Conservation (phyloP, 1,139 yeast species). For the Yamadazyma dushanensis region DNA sequence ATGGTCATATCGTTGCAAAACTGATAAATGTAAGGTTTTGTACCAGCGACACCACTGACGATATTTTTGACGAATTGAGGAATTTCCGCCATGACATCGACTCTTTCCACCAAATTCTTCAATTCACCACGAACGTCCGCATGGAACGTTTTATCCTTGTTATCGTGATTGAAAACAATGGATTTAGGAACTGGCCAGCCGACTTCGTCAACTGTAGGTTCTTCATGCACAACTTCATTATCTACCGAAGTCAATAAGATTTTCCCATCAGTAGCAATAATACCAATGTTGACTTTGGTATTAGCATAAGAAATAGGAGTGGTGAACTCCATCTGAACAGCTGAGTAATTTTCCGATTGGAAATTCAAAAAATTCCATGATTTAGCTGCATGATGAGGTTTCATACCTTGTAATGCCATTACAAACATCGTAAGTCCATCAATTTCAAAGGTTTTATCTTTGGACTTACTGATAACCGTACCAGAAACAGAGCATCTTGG, state of each 20-base stretch:
- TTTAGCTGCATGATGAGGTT: conserved; percentile 98
- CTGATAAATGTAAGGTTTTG: conserved; percentile 94
- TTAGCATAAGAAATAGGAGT: conserved; percentile 89
- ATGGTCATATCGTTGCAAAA: conserved; percentile 60
- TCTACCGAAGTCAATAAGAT: conserved; percentile 66
- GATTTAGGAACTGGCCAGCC: conserved; percentile 90
- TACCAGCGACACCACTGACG: conserved; percentile 92
- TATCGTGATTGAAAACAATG: conserved; percentile 55
- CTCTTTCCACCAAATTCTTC: conserved; percentile 71
- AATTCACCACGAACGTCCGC: conserved; percentile 57
- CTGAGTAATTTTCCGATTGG: conserved; percentile 74
- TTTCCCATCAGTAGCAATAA: conserved; percentile 63
- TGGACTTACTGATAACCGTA: conserved; percentile 41
- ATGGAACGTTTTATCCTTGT: conserved; percentile 28
- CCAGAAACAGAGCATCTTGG: conserved; percentile 81
- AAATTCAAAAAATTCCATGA: conserved; percentile 93
- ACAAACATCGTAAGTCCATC: conserved; percentile 80
- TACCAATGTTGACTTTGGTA: conserved; percentile 79
- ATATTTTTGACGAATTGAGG: conserved; percentile 92
- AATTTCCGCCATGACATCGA: conserved; percentile 96
- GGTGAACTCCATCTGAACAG: conserved; percentile 90
- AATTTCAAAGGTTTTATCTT: conserved; percentile 26
- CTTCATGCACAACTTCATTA: conserved; percentile 64
- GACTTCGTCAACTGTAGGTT: conserved; percentile 65
- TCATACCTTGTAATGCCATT: conserved; percentile 99